Evolutionary conservation across 495 filamentous ascomycete genomes (phyloP).

Genomic region (Hyaloscypha hepaticicola): DNA sequence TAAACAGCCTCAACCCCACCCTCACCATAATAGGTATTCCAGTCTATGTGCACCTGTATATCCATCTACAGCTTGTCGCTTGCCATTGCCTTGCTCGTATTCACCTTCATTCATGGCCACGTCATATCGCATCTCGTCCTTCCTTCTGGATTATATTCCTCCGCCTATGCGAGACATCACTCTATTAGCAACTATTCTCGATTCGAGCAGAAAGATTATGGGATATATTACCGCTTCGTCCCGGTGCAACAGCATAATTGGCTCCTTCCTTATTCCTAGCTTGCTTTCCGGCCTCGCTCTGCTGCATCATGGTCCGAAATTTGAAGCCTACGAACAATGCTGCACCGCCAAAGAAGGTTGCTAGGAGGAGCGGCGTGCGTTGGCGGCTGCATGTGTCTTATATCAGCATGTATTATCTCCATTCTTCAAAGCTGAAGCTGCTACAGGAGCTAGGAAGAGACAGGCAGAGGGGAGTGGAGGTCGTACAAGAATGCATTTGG

Average conservation of each 20-base stretch:
- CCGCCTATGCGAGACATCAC: conserved; percentile 3
- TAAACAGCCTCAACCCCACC: conserved; percentile 32
- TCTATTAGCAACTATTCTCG: neutral
- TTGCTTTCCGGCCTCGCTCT: conserved; percentile 30
- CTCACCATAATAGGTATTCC: conserved; percentile 7
- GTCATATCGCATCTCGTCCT: neutral
- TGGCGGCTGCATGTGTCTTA: conserved; percentile 10
- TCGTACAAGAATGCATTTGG: neutral
- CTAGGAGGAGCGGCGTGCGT: conserved; percentile 25
- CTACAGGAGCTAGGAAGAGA: neutral
- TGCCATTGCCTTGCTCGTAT: neutral
- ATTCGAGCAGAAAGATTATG: no score
- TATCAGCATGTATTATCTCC: conserved; percentile 5
- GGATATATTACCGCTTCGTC: conserved; percentile 28
- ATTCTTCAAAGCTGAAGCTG: neutral
- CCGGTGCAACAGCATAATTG: conserved; percentile 28
- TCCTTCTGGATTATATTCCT: conserved; percentile 16
- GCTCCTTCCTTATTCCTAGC: conserved; percentile 18
- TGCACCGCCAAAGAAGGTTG: conserved; percentile 20
- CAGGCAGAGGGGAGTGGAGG: neutral
- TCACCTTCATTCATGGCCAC: neutral
- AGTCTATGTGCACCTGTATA: conserved; percentile 6
- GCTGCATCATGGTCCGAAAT: conserved; percentile 27
- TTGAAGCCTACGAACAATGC: conserved; percentile 31
- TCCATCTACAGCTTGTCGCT: neutral